Evolutionary conservation across 2,329 filamentous ascomycete species (phyloP), one percentile per base, ranked within the genome.

Genomic region (Aphanocladium album): DNA sequence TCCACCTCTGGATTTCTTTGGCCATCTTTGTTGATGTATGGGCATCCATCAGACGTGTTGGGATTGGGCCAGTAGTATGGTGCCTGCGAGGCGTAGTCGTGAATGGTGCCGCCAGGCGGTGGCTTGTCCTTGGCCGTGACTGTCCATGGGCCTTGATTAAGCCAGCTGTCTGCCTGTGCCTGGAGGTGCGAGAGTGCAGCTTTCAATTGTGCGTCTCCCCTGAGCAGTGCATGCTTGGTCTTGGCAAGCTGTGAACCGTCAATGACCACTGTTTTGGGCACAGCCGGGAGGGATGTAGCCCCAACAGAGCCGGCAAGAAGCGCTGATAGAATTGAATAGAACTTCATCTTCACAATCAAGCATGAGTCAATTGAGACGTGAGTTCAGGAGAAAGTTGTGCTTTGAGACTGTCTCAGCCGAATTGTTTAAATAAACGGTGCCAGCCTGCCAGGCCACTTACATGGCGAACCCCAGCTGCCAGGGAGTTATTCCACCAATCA

Each of bases 1-100:
- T 65, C 54, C 12, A 67, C 67, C 27, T 67, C 67, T 12, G 68
- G 69, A 54, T 70, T 70, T n/a, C 65, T 64, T 12, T 64, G 53
- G 19, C 69, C 69, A 33, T 70, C 69, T 2, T 61, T 59, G 41
- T 67, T 50, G 14, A 69, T 65, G 56, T 70, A 70, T 16, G 68
- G 69, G 35, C 62, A 64, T 11, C 69, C 67, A 30, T 64, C 62
- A 4, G 64, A 9, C 3, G 60, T 64, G 39, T 62, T 50, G 16
- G 47, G 53, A 3, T 66, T 63, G 1, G 67, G 67, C 67, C 67
- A 69, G 51, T 57, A 69, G 60, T 69, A 69, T 3, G 65, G 62
- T 3, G 66, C 67, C 54, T 69, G 67, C 47, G 65, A 66, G 21
- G 62, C 61, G 57, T 66, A 69, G 62, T 68, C 67, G 55, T 67